A percentile compares a stretch with the other conserved stretches of the same genome.
phyloP scores from a whole-genome alignment of 192 early-diverging fungal genomes.

The Coemansia sp. region DNA sequence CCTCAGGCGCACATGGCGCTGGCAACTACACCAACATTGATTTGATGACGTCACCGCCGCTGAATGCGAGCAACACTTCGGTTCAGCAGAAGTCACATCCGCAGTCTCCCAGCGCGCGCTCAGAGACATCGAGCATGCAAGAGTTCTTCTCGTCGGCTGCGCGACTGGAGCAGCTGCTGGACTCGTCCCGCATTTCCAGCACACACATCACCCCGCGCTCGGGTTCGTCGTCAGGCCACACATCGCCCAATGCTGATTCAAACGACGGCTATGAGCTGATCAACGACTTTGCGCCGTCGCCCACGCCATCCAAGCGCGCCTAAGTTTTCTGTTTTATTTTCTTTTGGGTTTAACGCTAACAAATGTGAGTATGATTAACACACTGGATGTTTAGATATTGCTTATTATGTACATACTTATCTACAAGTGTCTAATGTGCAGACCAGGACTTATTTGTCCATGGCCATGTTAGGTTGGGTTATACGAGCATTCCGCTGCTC shows the following conservation, averaged over 20 bases:
- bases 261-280: conserved; percentile 32
- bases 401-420: no score
- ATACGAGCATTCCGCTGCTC: conserved; percentile 28
- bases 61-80: background rate
- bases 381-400: no score
- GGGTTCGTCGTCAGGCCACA: conserved; percentile 2
- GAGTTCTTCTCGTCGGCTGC: conserved; percentile 50
- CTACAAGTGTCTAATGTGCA: no score
- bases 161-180: conserved; percentile 37
- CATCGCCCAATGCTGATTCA: background rate
- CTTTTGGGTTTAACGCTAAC: no score
- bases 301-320: background rate
- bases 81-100: conserved; percentile 1
- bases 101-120: conserved; percentile 17
- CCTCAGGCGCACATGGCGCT: background rate
- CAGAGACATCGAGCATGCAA: conserved; percentile 45
- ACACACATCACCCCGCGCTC: background rate
- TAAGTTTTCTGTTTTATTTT: background rate
- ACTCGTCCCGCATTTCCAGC: conserved; percentile 26
- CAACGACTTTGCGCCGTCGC: conserved; percentile 17
- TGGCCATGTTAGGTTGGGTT: conserved; percentile 7
- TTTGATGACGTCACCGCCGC: conserved; percentile 32
- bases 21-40: conserved; percentile 27
- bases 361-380: no score
- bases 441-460: background rate